Evolutionary conservation across 1,284 basidiomycete genomes (phyloP), one percentile per base, ranked within the genome.

Genomic region (Marasmius sp.): DNA sequence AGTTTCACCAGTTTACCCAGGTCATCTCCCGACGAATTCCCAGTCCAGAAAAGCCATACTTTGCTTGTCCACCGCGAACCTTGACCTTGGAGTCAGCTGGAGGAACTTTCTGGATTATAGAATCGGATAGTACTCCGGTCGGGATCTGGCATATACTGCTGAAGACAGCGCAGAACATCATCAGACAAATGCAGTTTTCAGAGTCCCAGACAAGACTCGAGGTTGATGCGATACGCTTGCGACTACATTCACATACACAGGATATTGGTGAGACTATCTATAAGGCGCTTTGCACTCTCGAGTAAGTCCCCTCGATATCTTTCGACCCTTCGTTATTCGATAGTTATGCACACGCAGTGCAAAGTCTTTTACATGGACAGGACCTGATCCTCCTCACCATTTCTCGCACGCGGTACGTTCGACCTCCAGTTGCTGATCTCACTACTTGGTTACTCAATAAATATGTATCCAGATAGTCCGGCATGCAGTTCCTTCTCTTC

Each of bases 381-480:
- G 85, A 6, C 84, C 83, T 6, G 84, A 85, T 64, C 84, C 85
- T 36, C 79, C 78, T 18, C 84, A 86, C 64, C 82, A 86, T 66
- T 85, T 85, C 68, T 85, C 85, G 1, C 84, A 75, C 16, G 83
- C 85, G 18, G 85, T 85, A 67, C 67, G 82, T 75, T 34, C 37
- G 6, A 14, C 7, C 20, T 8, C n/a, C 11, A 38, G 14, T 41
- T 60, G 56, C 36, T 54, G n/a, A 22, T 12, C 22, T 22, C 36
- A 36, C 10, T 22, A 38, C 27, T 33, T 45, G 34, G 18, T 50
- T 27, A 5, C 27, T 27, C 27, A 27, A 55, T 9, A 59, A 41
- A 59, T 54, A 27, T 34, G 37, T 47, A 34, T 36, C 14, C 60
- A 58, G 49, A 58, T 55, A 41, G 41, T 56, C 36, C 56, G 34